A percentile compares a stretch with the other conserved stretches of the same genome.
These are phyloP conservation scores for Shiraia bambusicola DNA, from an alignment of 2,329 filamentous ascomycete species.

Conservation along the genomic window DNA sequence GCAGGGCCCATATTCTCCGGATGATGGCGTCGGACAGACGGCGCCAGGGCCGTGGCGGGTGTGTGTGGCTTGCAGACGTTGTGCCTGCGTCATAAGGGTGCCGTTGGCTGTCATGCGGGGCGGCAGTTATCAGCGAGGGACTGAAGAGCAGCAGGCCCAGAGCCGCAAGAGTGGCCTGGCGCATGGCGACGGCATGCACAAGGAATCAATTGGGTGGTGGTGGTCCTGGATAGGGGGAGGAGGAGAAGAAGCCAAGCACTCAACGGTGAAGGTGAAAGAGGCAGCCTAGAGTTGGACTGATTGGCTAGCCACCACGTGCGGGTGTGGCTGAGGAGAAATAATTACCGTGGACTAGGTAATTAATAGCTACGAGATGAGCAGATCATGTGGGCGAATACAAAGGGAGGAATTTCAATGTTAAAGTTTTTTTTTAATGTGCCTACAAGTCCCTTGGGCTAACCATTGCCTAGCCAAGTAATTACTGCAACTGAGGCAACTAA, in stretches of 20 bases:
- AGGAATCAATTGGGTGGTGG: not conserved
- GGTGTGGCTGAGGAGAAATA: constrained; percentile 5
- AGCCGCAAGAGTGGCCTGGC: constrained; percentile 25
- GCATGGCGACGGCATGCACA: constrained; percentile 25
- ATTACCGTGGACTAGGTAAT: not conserved
- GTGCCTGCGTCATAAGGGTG: constrained; percentile 13
- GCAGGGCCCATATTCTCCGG: constrained; percentile 33
- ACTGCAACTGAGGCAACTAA: too few relatives aligned
- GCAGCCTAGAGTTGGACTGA: too few relatives aligned
- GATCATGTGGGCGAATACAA: too few relatives aligned
- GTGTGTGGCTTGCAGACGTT: constrained; percentile 14
- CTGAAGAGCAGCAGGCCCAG: constrained; percentile 36
- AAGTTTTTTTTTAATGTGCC: too few relatives aligned
- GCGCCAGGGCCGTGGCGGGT: constrained; percentile 39
- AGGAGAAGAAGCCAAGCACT: too few relatives aligned
- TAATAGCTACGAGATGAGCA: too few relatives aligned
- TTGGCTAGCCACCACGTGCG: too few relatives aligned
- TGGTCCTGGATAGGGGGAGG: constrained; percentile 1
- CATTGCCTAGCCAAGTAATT: too few relatives aligned
- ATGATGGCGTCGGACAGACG: constrained; percentile 41
- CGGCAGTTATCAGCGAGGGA: constrained; percentile 30
- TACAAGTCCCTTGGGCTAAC: too few relatives aligned
- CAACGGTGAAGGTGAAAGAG: too few relatives aligned
- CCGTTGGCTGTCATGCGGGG: constrained; percentile 31
- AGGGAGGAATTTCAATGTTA: too few relatives aligned